Base-by-base conservation (phyloP, 192 early-diverging fungal species). In the Umbelopsis sp. region DNA sequence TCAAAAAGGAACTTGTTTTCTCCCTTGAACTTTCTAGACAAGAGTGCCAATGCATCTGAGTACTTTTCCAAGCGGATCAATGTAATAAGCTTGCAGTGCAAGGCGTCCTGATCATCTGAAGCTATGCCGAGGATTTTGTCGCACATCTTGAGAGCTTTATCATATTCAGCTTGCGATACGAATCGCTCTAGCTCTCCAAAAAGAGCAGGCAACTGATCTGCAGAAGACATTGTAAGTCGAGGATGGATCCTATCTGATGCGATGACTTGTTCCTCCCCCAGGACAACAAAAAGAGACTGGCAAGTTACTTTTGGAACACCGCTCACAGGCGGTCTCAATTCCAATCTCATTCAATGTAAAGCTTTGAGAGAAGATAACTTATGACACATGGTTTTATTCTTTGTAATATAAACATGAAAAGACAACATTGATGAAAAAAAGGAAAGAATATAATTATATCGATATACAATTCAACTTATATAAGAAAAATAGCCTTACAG, bases 61-160 rank as follows among this genome's bases (percentile, higher is more conserved):
- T 88, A 89, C 25, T 81, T 76, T 38, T 84, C 86, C 41, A 88
- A 74, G 12, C 84, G 84, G 75, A 89, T 84, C 41, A 86, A 44
- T 2, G 85, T 83, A 21, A 88, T 78, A 0, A 86, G 80, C 69
- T 89, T 88, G 71, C 85, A 86, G 26, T 88, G 82, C 25, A 88
- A 70, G 21, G 86, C 81, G 51, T 88, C 81, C 29, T 70, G 49
- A 70, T 88, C 83, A 31, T 86, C 77, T n/a, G 85, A 66, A 53
- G 74, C 74, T 3, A 78, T 29, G 21, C 73, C 45, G 25, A 88
- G 74, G 62, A 88, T 77, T 80, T 89, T 81, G 68, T 89, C 85
- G 69, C 82, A 74, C 36, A 82, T 54, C 54, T 67, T 69, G 25
- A 90, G 75, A 52, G 81, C 82, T 14, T 80, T 85, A 24, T 85